Percentiles rank a stretch among this genome's conserved stretches.
These are phyloP conservation scores for Pythium angustatum DNA, from an alignment of 352 stramenopile genomes.

Conservation along the genomic window DNA sequence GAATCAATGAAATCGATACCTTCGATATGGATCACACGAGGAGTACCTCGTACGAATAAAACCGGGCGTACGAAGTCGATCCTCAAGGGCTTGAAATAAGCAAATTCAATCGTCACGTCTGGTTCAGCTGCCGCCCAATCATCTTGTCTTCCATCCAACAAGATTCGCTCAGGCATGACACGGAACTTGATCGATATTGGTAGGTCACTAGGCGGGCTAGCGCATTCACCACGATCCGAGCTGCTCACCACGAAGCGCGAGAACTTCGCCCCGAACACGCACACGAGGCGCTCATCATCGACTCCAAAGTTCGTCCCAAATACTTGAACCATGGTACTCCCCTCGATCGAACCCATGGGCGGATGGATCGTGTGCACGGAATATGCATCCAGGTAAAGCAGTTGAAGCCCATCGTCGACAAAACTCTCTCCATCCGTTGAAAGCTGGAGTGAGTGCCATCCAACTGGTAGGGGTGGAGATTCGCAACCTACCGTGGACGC, in stretches of 20 bases:
- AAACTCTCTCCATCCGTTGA: slow-evolving; percentile 52
- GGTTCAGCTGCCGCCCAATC: not conserved
- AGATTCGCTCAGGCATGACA: slow-evolving; percentile 1
- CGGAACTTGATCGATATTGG: not conserved
- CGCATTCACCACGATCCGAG: slow-evolving; percentile 5
- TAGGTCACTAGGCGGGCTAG: not conserved
- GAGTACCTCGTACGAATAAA: not conserved
- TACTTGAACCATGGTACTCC: slow-evolving; percentile 42
- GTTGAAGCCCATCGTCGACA: slow-evolving; percentile 35
- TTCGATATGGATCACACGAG: slow-evolving; percentile 23
- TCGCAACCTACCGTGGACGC: slow-evolving; percentile 8
- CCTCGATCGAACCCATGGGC: slow-evolving; percentile 42
- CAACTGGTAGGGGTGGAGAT: slow-evolving; percentile 31
- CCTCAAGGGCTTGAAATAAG: not conserved
- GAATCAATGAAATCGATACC: slow-evolving; percentile 48
- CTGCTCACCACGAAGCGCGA: not conserved
- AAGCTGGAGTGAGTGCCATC: slow-evolving; percentile 45
- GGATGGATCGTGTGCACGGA: slow-evolving; percentile 39
- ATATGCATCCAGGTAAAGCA: slow-evolving; percentile 48
- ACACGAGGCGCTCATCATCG: slow-evolving; percentile 23
- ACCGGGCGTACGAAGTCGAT: slow-evolving; percentile 11
- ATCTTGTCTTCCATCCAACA: not conserved
- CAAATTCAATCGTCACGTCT: slow-evolving; percentile 1
- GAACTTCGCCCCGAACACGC: slow-evolving; percentile 13
- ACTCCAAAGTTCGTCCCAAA: slow-evolving; percentile 7